These are phyloP conservation scores for Trichoderma oligosporum DNA, from an alignment of 2,329 filamentous ascomycete species.

Conservation along the genomic window DNA sequence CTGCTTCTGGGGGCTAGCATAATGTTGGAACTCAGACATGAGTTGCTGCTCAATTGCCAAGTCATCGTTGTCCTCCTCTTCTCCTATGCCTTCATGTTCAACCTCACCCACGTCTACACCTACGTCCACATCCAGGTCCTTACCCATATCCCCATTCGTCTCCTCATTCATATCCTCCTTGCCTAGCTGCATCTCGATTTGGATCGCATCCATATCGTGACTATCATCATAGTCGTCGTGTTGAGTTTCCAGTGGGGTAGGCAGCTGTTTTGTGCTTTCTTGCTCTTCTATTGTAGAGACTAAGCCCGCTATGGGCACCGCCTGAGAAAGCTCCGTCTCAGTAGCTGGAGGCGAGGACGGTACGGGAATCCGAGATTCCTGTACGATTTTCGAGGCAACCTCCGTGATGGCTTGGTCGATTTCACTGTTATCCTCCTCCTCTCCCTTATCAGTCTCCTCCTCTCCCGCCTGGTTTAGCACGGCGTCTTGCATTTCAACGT, in stretches of 20 bases:
- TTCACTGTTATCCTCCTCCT: not conserved
- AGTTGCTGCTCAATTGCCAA: constrained; percentile 26
- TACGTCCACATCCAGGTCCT: constrained; percentile 5
- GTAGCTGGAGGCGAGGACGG: constrained; percentile 2
- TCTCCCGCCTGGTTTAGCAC: not conserved
- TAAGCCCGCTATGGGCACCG: not conserved
- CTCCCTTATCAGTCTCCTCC: not conserved
- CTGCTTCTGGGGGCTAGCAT: constrained; percentile 8
- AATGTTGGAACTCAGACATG: constrained; percentile 21
- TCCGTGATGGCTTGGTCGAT: not conserved
- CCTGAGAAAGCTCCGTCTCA: not conserved
- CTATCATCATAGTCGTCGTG: constrained; percentile 1
- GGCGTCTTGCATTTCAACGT: constrained; percentile 20
- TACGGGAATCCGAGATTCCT: not conserved
- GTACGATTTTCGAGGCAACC: not conserved
- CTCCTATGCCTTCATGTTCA: not conserved
- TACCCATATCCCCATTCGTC: not conserved
- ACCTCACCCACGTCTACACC: not conserved
- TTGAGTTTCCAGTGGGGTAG: constrained; percentile 9
- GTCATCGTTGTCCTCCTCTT: constrained; percentile 17
- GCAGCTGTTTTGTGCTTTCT: not conserved
- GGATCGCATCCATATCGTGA: not conserved
- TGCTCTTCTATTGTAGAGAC: not conserved
- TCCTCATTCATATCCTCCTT: not conserved
- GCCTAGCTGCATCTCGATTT: not conserved